Conservation (phyloP, 345 rosid genomes). For the Nephelium lappaceum region DNA sequence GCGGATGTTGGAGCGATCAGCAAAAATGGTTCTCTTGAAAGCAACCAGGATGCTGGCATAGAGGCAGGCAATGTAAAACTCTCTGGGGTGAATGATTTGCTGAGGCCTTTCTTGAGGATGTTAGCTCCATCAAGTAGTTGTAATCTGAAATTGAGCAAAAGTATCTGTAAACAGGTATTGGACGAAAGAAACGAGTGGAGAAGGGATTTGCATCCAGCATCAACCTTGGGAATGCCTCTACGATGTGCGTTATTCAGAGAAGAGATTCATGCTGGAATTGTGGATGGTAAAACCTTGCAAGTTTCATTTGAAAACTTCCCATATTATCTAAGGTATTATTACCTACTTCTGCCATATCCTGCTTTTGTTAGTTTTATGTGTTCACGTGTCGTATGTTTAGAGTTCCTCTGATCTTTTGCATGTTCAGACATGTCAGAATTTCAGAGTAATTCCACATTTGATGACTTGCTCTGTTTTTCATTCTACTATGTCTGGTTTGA, state of each 20-base stretch:
- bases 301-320: conserved; percentile 87
- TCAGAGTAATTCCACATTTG: background rate
- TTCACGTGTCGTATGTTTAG: background rate
- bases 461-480: conserved; percentile 9
- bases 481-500: background rate
- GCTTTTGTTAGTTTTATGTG: background rate
- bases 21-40: conserved; percentile 52
- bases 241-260: conserved; percentile 64
- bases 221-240: conserved; percentile 57
- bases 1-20: conserved; percentile 51
- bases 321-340: conserved; percentile 76
- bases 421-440: conserved; percentile 3
- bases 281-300: conserved; percentile 68
- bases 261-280: conserved; percentile 67
- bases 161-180: conserved; percentile 74
- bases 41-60: conserved; percentile 59
- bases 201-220: conserved; percentile 64
- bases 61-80: conserved; percentile 77
- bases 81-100: conserved; percentile 69
- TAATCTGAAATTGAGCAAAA: conserved; percentile 67
- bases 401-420: background rate
- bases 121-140: conserved; percentile 58
- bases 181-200: conserved; percentile 69
- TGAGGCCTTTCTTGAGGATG: conserved; percentile 64
- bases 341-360: background rate